A percentile compares a stretch with the other conserved stretches of the same genome.
These are phyloP conservation scores for Agaricales sp. DNA, from an alignment of 1,284 basidiomycete species.

Conservation along the genomic window DNA sequence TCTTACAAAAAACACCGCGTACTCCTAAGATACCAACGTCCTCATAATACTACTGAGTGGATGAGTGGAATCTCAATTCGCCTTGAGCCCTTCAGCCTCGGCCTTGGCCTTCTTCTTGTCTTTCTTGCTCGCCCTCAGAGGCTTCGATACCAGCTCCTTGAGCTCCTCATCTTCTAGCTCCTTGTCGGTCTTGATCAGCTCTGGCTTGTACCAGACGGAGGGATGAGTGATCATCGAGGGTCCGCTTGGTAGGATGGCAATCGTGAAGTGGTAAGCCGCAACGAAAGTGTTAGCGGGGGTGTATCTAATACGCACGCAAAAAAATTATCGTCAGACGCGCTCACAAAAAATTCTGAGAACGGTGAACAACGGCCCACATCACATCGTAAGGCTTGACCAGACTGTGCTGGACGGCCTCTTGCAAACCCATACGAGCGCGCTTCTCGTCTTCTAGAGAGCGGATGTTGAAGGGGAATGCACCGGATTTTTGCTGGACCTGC, in stretches of 20 bases:
- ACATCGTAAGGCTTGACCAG: constrained; percentile 88
- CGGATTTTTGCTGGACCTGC: constrained; percentile 96
- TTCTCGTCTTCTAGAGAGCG: constrained; percentile 93
- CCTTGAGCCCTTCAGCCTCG: no score
- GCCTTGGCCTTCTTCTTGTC: constrained; percentile 73
- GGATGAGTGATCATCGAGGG: constrained; percentile 80
- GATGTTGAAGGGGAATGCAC: constrained; percentile 96
- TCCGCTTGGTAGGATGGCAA: constrained; percentile 80
- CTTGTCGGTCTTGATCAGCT: constrained; percentile 83
- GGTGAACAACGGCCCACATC: constrained; percentile 45
- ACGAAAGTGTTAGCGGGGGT: constrained; percentile 75
- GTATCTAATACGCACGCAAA: constrained; percentile 38
- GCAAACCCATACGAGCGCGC: constrained; percentile 87
- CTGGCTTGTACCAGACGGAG: constrained; percentile 88
- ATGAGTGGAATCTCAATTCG: no score
- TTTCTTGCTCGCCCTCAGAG: constrained; percentile 86
- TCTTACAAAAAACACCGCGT: no score
- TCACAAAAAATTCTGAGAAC: no score
- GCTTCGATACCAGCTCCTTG: constrained; percentile 69
- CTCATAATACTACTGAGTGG: no score
- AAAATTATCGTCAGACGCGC: constrained; percentile 4
- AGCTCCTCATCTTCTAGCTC: constrained; percentile 82
- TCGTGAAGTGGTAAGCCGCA: constrained; percentile 93
- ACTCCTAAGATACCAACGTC: no score
- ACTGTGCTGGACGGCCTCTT: constrained; percentile 91